Evolutionary conservation across 352 stramenopile species (phyloP), one percentile per base, ranked within the genome.

Genomic region (Globisporangium radiosum): DNA sequence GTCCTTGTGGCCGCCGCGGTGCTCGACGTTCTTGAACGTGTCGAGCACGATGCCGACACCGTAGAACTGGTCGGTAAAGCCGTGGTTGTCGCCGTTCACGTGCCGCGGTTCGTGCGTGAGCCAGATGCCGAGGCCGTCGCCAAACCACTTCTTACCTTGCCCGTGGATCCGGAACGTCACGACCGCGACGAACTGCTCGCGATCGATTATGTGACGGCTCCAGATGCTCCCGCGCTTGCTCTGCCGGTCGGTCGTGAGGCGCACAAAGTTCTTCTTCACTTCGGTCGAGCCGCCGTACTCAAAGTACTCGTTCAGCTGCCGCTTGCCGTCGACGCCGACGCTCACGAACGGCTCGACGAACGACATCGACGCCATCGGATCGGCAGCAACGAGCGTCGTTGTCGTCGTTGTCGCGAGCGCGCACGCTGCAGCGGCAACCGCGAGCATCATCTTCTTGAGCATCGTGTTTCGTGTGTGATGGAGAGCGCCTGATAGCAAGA

Each of bases 261-360:
- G 83, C 53, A 92, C 81, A 58, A 92, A 92, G 66, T 86, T 90
- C 61, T 86, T 86, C 69, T 87, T 88, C 52, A 92, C 79, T 48
- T 90, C 79, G 19, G 80, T 81, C 7, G 71, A 72, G 33, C 84
- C 84, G 48, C 81, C 78, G 39, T 71, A 61, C n/a, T 68, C 52
- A 40, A 88, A 75, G 54, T 71, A 50, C 51, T 85, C 73, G 57
- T 70, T 82, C 57, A 94, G 76, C 67, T 84, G 60, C 33, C 84
- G 81, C 45, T 73, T 68, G 49, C 81, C 81, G 19, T 77, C 52
- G 40, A 59, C 59, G 64, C 82, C 71, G 17, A 91, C 69, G 43
- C 73, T 69, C n/a, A 81, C 67, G 59, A 78, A 94, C 58, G 81
- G 82, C 66, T 80, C 72, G 52, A 59, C 71, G 59, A 92, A 94